Evolutionary conservation across 2,329 filamentous ascomycete species (phyloP).

Genomic region (Beauveria pseudobassiana): DNA sequence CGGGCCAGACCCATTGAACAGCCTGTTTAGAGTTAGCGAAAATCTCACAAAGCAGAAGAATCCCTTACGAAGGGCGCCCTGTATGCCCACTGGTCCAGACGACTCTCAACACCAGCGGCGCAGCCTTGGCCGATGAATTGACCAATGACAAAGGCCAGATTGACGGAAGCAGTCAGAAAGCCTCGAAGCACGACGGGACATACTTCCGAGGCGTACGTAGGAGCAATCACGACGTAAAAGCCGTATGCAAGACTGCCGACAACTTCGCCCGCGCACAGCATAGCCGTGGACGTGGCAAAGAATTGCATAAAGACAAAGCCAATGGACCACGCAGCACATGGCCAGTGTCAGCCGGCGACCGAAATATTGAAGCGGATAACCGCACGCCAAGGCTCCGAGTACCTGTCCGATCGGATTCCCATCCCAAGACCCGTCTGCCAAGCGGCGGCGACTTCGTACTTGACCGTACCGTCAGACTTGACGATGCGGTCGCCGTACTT

Average conservation of each 20-base stretch:
- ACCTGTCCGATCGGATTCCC: slow-evolving; percentile 38
- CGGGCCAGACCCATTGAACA: slow-evolving; percentile 43
- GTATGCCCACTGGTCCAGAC: slow-evolving; percentile 40
- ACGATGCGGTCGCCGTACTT: slow-evolving; percentile 23
- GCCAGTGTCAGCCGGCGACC: slow-evolving; percentile 39
- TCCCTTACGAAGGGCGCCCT: slow-evolving; percentile 18
- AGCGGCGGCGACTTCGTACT: slow-evolving; percentile 36
- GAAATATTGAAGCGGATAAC: slow-evolving; percentile 28
- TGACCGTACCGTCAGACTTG: slow-evolving; percentile 31
- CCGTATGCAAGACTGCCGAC: slow-evolving; percentile 54
- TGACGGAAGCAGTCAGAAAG: slow-evolving; percentile 51
- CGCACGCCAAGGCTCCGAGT: slow-evolving; percentile 30
- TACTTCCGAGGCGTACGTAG: slow-evolving; percentile 55
- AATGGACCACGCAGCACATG: slow-evolving; percentile 37
- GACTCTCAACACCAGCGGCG: slow-evolving; percentile 33
- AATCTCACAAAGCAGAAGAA: background rate
- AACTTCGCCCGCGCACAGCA: slow-evolving; percentile 54
- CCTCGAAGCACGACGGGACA: slow-evolving; percentile 51
- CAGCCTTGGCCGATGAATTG: slow-evolving; percentile 47
- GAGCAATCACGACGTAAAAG: slow-evolving; percentile 50
- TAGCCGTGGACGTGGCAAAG: slow-evolving; percentile 47
- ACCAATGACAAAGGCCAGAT: slow-evolving; percentile 55
- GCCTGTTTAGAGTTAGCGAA: slow-evolving; percentile 18
- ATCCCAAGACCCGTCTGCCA: slow-evolving; percentile 44
- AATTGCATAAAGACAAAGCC: slow-evolving; percentile 55